Base-by-base conservation (phyloP, 768 basidiomycete genomes). In the Coprinellus micaceus region DNA sequence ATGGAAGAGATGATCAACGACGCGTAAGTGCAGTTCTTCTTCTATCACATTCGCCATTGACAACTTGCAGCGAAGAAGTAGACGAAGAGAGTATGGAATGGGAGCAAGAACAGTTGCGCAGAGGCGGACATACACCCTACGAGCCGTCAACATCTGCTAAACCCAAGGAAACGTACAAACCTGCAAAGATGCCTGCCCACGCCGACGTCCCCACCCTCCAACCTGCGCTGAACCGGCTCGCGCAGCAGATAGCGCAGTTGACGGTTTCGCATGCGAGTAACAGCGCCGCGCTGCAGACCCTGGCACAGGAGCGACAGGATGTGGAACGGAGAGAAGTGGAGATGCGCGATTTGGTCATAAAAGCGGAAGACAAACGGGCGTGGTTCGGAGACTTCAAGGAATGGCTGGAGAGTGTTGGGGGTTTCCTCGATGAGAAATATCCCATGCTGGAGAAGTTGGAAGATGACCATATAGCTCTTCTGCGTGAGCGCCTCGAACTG, bases 351-450 rank as follows among this genome's bases (percentile, higher is more conserved):
- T 83, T 92, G 80, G 83, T 94, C 5, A 78, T 78, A 30, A 77
- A 75, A 54, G 87, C 91, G 0, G 92, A 93, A 66, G 79, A 74
- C 44, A 93, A 94, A 70, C 75, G 90, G 47, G 83, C 83, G 17
- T 94, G 92, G 91, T 93, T 94, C 62, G 74, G 72, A 11, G 80
- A 81, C 50, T 90, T 94, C 73, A 79, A 74, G 52, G 88, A 91
- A 36, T 91, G 89, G 87, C 71, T 91, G 0, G 92, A 94, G 68
- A 82, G 82, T 57, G 81, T 94, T 6, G 92, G 89, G 3, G 80
- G 81, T n/a, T 94, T 94, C 68, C 73, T 94, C 19, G 92, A 94
- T 63, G 89, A 90, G 72, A 94, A 94, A 92, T 92, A 83, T 62
- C 91, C 91, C 6, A 71, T 74, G 33, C 76, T 94, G 12, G 92